Conservation (phyloP, 2,329 filamentous ascomycete genomes). For the Pseudogymnoascus sp. region DNA sequence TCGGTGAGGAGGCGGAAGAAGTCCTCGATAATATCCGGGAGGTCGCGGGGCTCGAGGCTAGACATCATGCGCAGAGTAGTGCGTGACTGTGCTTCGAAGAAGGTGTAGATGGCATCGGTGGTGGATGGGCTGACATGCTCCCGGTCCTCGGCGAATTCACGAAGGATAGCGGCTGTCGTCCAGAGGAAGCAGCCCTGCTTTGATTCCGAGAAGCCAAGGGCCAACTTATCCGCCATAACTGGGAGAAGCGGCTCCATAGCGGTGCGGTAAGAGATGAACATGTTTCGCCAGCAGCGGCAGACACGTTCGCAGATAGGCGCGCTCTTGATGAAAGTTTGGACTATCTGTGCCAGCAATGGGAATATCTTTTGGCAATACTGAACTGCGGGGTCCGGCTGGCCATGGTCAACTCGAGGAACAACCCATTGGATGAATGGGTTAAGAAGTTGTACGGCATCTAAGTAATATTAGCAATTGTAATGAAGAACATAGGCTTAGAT, state of each 20-base stretch:
- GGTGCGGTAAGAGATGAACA: constrained; percentile 91
- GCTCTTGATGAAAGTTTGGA: constrained; percentile 80
- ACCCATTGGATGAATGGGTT: constrained; percentile 79
- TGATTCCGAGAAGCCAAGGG: constrained; percentile 74
- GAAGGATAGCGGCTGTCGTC: constrained; percentile 90
- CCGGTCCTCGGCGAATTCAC: constrained; percentile 87
- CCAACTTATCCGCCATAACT: constrained; percentile 80
- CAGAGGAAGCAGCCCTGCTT: constrained; percentile 97
- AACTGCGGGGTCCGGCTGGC: constrained; percentile 78
- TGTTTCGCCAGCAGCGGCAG: constrained; percentile 92
- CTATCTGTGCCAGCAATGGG: constrained; percentile 75
- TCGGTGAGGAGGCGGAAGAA: constrained; percentile 93
- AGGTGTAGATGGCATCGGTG: constrained; percentile 80
- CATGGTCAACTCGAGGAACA: constrained; percentile 65
- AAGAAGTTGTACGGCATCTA: constrained; percentile 84
- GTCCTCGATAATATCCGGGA: constrained; percentile 56
- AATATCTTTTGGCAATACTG: constrained; percentile 96
- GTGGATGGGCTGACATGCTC: constrained; percentile 78
- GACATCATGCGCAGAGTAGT: constrained; percentile 86
- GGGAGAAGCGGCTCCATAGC: constrained; percentile 80
- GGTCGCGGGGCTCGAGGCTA: constrained; percentile 59
- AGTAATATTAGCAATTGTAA: constrained; percentile 13
- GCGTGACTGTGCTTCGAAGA: constrained; percentile 89
- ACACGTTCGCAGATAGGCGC: constrained; percentile 87
- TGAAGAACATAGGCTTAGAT: not conserved